Conservation (phyloP, 805 yeast genomes). For the Saccharomycopsis fermentans region DNA sequence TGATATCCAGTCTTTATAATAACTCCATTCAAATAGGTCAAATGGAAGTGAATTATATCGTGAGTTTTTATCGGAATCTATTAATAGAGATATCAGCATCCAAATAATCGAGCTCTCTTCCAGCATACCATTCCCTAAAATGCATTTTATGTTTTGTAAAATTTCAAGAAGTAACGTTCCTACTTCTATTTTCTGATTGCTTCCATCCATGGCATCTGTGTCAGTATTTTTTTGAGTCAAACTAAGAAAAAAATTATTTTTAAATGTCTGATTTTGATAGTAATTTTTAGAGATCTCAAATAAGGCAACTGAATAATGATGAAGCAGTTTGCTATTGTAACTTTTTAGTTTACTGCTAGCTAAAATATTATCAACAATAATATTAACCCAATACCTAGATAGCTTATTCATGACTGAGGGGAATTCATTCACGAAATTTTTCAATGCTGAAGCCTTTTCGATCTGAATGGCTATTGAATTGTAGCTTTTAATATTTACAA, state of each 20-base stretch:
- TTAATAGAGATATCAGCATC: constrained; percentile 6
- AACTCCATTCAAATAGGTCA: constrained; percentile 2
- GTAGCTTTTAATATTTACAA: constrained; percentile 1
- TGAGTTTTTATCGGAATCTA: neutral
- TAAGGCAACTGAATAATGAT: neutral
- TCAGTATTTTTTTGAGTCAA: neutral
- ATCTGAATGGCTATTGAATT: constrained; percentile 5
- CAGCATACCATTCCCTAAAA: neutral
- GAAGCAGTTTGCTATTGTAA: neutral
- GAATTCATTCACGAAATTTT: constrained; percentile 8
- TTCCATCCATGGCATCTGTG: neutral
- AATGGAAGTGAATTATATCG: neutral
- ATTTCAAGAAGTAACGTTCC: constrained; percentile 2
- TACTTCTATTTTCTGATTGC: neutral
- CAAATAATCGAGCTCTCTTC: constrained; percentile 3
- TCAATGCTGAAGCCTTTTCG: constrained; percentile 6
- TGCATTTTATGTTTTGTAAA: neutral
- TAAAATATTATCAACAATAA: neutral
- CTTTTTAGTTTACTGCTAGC: neutral
- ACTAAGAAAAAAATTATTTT: neutral
- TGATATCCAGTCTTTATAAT: neutral
- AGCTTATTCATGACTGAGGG: constrained; percentile 10
- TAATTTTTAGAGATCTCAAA: constrained; percentile 7
- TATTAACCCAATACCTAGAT: constrained; percentile 6
- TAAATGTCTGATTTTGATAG: constrained; percentile 2